Evolutionary conservation across 1,284 basidiomycete genomes (phyloP), one percentile per base, ranked within the genome.

Genomic region (Volvariella volvacea): DNA sequence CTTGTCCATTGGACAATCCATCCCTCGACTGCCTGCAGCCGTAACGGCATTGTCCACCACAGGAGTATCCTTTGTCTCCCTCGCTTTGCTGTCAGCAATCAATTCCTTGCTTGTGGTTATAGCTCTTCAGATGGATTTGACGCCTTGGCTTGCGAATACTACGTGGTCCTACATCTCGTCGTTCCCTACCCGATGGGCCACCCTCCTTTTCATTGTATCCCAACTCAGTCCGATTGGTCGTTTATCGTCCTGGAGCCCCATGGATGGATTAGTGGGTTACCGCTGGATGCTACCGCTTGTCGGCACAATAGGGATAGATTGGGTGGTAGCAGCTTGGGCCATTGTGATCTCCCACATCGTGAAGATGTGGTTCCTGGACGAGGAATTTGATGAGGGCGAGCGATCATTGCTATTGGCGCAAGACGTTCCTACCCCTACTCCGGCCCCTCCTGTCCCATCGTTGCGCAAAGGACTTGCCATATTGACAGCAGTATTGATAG

Each of bases 121-220:
- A 14, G 68, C 73, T 0, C 56, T 78, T 25, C 66, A 67, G 42
- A 32, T 68, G 7, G 64, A 73, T 33, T 65, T 65, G 22, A 45
- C 66, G 19, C 41, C 47, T 8, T 56, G 57, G 4, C 48, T 59
- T 3, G n/a, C n/a, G n/a, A n/a, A n/a, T n/a, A n/a, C n/a, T n/a
- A n/a, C n/a, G n/a, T 75, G 73, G 68, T 52, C 66, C 1, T 72
- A 69, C 49, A 46, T 76, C 14, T 66, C 74, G 0, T 50, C 83
- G 21, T 87, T 89, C 56, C 88, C 88, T 0, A 69, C 73, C 0
- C 51, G 85, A 8, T 89, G 86, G 87, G 68, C 78, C 2, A 71
- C 73, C 0, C 55, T 67, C 1, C 86, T 83, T 82, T 70, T 64
- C 45, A 53, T 59, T 3, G 50, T 76, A 1, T 70, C 81, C 1